These are phyloP conservation scores for Solanum pinnatisectum DNA, from an alignment of 257 asterid species.

Conservation along the genomic window DNA sequence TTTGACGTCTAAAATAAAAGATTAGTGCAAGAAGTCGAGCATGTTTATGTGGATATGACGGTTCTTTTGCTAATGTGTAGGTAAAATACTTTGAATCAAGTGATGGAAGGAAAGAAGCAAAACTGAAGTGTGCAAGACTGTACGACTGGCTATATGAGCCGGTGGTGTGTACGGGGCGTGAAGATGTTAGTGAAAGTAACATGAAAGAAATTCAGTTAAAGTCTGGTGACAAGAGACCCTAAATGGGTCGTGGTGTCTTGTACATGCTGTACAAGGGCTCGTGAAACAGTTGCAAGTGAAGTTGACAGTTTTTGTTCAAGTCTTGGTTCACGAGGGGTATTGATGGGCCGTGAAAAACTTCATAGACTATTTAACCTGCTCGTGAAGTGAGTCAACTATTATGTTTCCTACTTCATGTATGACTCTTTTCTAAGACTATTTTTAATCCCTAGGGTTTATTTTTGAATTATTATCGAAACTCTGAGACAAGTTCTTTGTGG, in stretches of 20 bases:
- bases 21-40: too few species aligned
- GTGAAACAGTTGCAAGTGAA: not conserved
- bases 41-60: too few species aligned
- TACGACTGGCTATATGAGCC: not conserved
- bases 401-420: not conserved
- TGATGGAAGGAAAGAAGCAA: too few species aligned
- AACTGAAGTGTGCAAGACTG: too few species aligned
- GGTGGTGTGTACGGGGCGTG: not conserved
- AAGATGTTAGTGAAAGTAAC: not conserved
- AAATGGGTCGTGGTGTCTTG: too few species aligned
- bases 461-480: not conserved
- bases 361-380: not conserved
- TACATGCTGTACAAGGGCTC: not conserved
- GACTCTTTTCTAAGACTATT: not conserved
- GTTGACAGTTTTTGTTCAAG: not conserved
- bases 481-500: not conserved
- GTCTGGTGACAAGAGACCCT: too few species aligned
- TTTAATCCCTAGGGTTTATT: not conserved
- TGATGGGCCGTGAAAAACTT: not conserved
- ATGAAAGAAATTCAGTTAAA: too few species aligned
- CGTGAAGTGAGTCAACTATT: not conserved
- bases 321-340: too few species aligned
- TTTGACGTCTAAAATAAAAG: too few species aligned
- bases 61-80: too few species aligned
- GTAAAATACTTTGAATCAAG: too few species aligned